Evolutionary conservation across 306 rosid species (phyloP), one percentile per base, ranked within the genome.

Genomic region (Pyrus communis): DNA sequence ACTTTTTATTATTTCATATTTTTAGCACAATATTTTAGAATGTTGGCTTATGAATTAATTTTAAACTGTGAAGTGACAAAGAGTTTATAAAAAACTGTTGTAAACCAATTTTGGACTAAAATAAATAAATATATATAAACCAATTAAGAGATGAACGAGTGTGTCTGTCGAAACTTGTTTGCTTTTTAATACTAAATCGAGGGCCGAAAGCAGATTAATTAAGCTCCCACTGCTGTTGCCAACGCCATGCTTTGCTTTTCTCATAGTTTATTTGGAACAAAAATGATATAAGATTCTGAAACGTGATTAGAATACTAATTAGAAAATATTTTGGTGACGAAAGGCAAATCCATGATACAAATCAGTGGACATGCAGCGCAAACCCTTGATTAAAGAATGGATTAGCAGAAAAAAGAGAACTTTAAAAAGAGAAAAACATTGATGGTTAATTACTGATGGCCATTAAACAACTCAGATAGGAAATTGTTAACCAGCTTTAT

Each of bases 341-440:
- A 69, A 70, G 77, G 73, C 23, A 75, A 46, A 45, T 78, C 79
- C 70, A 78, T 78, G 61, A 69, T 38, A 40, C 64, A 58, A 70
- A 72, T 79, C 75, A 77, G 78, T 78, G 80, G 82, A 69, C 58
- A 77, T 77, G 69, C 77, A 69, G 67, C 27, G 49, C 59, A 43
- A 73, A 25, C 27, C 38, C 64, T 69, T 22, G 66, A 59, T 23
- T 43, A 28, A 77, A 71, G 63, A 83, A 82, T 74, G 64, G 73
- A 62, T 55, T 9, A 58, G 27, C 27, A 7, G 42, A 38, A 38
- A 38, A 38, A 38, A 38, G 10, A 38, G 7, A 0, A 38, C 42
- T 38, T 38, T 1, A 38, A 38, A 38, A 38, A 0, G 42, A 38
- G 42, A 38, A 38, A 38, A 38, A 38, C 42, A 38, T 38, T 38